Evolutionary conservation across 257 asterid species (phyloP).

Genomic region (Ilex aquifolium): DNA sequence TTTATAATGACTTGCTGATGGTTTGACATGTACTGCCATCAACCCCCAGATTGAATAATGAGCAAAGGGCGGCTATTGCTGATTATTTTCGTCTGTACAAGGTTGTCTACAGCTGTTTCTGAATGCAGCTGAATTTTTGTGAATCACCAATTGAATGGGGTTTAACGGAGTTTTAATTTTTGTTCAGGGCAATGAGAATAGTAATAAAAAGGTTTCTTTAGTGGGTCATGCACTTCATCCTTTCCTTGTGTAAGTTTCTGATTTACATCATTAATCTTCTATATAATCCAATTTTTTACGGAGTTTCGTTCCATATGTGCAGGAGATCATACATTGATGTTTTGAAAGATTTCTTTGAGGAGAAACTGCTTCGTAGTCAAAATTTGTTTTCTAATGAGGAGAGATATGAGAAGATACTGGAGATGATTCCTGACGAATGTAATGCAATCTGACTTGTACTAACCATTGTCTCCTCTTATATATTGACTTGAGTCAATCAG

Average conservation of each 20-base stretch:
- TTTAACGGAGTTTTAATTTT: conserved; percentile 11
- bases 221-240: conserved; percentile 67
- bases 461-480: conserved; percentile 6
- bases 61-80: conserved; percentile 76
- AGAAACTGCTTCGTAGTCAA: conserved; percentile 48
- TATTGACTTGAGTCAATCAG: conserved; percentile 4
- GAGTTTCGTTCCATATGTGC: conserved; percentile 13
- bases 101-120: conserved; percentile 36
- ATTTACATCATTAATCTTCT: conserved; percentile 1
- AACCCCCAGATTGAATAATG: conserved; percentile 66
- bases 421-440: conserved; percentile 91
- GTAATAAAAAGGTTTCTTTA: conserved; percentile 58
- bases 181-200: conserved; percentile 76
- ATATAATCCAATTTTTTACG: not conserved
- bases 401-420: conserved; percentile 74
- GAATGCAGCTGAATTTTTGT: not conserved
- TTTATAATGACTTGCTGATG: not conserved
- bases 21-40: conserved; percentile 11
- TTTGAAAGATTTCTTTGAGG: conserved; percentile 64
- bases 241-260: conserved; percentile 63
- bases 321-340: conserved; percentile 81
- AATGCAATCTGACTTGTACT: conserved; percentile 18
- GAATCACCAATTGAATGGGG: not conserved
- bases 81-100: conserved; percentile 81
- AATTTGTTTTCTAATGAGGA: conserved; percentile 57